phyloP scores from a whole-genome alignment of 257 asterid species.

The Solanum rostratum region DNA sequence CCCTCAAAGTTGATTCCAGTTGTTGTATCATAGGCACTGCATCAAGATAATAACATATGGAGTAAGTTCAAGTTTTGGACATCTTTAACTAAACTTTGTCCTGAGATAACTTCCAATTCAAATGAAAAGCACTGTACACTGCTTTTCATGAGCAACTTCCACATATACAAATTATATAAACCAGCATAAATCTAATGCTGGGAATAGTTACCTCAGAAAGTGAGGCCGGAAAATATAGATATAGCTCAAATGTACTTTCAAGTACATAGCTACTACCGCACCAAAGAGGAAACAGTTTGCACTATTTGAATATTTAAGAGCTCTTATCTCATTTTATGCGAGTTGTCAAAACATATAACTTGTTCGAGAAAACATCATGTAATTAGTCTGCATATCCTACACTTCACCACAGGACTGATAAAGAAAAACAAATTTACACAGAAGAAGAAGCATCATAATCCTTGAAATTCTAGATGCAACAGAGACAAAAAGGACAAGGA shows the following conservation, averaged over 20 bases:
- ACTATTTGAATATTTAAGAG: background rate
- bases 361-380: background rate
- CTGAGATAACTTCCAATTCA: background rate
- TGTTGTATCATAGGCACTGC: constrained; percentile 2
- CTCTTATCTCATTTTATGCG: background rate
- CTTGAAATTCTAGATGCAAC: background rate
- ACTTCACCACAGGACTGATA: background rate
- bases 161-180: background rate
- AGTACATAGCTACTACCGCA: background rate
- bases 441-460: background rate
- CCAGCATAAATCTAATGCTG: background rate
- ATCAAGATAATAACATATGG: background rate
- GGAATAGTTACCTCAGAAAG: background rate
- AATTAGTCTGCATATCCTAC: background rate
- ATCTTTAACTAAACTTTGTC: background rate
- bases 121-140: background rate
- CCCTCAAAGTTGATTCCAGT: background rate
- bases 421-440: background rate
- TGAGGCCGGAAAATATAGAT: background rate
- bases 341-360: background rate
- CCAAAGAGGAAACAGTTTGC: background rate
- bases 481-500: background rate
- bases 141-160: background rate
- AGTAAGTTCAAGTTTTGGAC: background rate
- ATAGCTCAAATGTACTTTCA: background rate